A percentile compares a stretch with the other conserved stretches of the same genome.
Conservation (phyloP, 1,139 yeast species). For the Saccharomyces pastorianus region DNA sequence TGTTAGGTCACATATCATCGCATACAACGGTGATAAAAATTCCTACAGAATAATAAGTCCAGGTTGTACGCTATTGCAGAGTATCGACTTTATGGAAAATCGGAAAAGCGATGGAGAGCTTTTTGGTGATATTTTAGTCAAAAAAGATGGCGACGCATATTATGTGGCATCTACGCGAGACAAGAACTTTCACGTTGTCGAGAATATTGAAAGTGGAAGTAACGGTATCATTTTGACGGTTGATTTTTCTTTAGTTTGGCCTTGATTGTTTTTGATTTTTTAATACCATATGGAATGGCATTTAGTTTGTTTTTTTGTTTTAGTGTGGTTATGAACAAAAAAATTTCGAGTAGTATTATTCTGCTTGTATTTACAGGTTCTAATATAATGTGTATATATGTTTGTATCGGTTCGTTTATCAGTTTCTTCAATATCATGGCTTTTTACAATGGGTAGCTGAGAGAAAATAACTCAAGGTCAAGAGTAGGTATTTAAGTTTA, state of each 20-base stretch:
- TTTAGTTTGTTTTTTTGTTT: too few relatives aligned
- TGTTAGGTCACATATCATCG: conserved; percentile 47
- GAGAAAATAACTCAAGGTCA: too few relatives aligned
- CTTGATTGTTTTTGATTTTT: conserved; percentile 2
- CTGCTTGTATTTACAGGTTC: too few relatives aligned
- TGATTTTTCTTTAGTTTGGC: conserved; percentile 35
- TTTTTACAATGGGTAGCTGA: too few relatives aligned
- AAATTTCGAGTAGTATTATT: too few relatives aligned
- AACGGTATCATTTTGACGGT: conserved; percentile 55
- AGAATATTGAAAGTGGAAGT: conserved; percentile 40
- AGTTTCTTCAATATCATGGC: too few relatives aligned
- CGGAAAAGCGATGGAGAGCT: background rate
- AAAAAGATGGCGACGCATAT: conserved; percentile 38
- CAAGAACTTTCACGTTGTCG: conserved; percentile 37
- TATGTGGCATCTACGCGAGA: conserved; percentile 34
- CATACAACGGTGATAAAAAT: conserved; percentile 19
- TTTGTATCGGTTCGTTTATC: too few relatives aligned
- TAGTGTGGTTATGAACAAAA: too few relatives aligned
- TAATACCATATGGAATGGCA: too few relatives aligned
- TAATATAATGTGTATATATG: too few relatives aligned
- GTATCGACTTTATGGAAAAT: conserved; percentile 15
- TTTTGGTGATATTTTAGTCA: conserved; percentile 36
- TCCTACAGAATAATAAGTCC: conserved; percentile 8
- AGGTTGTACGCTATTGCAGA: conserved; percentile 23
- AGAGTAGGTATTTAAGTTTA: too few relatives aligned